Conservation (phyloP, 2,329 filamentous ascomycete species). For the Colletotrichum orbiculare region DNA sequence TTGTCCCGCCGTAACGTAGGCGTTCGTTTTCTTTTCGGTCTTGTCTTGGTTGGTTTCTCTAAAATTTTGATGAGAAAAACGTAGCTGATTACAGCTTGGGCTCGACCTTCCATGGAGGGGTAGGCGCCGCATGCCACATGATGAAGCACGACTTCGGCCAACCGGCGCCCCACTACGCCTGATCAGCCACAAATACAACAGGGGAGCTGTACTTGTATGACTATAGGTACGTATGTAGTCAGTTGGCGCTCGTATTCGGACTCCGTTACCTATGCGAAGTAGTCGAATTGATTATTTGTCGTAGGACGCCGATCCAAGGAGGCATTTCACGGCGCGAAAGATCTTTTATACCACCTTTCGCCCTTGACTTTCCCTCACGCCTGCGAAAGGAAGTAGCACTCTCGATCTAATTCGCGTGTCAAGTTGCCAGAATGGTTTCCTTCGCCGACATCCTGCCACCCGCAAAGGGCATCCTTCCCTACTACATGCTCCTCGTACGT, state of each 20-base stretch:
- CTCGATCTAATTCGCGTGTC: neutral
- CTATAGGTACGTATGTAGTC: too few species aligned
- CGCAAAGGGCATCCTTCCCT: slow-evolving; percentile 66
- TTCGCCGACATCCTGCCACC: slow-evolving; percentile 58
- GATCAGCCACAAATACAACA: slow-evolving; percentile 11
- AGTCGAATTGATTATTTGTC: neutral
- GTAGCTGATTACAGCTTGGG: too few species aligned
- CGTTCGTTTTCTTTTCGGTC: too few species aligned
- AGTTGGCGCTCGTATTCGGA: slow-evolving; percentile 5
- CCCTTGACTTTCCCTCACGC: neutral
- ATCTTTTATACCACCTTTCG: neutral
- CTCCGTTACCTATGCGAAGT: neutral
- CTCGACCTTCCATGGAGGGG: too few species aligned
- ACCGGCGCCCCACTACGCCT: neutral
- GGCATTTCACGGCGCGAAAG: neutral
- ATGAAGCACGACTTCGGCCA: slow-evolving; percentile 28
- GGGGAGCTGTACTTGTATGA: neutral
- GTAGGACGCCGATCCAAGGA: neutral
- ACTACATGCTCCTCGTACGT: slow-evolving; percentile 68
- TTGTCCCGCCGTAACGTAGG: too few species aligned
- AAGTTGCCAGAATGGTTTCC: slow-evolving; percentile 53
- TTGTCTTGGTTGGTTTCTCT: too few species aligned
- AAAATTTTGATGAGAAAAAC: too few species aligned
- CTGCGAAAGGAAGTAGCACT: too few species aligned
- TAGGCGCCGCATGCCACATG: slow-evolving; percentile 14